These are phyloP conservation scores for Camellia sinensis DNA, from an alignment of 148 eudicot genomes.

Conservation along the genomic window DNA sequence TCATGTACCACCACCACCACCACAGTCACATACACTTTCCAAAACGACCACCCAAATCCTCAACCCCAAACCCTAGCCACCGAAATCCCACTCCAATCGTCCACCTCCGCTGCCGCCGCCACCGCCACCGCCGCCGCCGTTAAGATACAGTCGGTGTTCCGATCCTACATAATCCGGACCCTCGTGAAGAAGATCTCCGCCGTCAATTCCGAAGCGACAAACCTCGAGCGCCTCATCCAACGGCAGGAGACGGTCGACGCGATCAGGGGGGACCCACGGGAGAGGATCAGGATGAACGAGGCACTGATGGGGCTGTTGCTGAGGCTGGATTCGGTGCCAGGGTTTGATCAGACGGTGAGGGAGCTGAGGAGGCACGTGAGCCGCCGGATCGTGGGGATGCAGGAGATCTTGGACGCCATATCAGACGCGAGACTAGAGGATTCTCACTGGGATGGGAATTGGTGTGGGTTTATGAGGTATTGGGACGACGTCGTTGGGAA, in stretches of 20 bases:
- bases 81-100: conserved; percentile 19
- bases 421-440: conserved; percentile 30
- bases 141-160: conserved; percentile 70
- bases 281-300: conserved; percentile 64
- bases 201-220: conserved; percentile 42
- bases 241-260: conserved; percentile 86
- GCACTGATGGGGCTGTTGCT: conserved; percentile 63
- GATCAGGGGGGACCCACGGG: conserved; percentile 42
- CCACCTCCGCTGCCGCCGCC: too few species aligned
- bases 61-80: conserved; percentile 8
- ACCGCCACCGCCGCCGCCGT: conserved; percentile 41
- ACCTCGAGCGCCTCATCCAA: conserved; percentile 62
- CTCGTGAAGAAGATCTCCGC: conserved; percentile 51
- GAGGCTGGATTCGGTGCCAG: conserved; percentile 73
- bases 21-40: conserved; percentile 29
- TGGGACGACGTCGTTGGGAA: conserved; percentile 64
- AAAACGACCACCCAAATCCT: conserved; percentile 33
- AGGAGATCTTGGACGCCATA: conserved; percentile 75
- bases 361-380: conserved; percentile 62
- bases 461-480: conserved; percentile 27
- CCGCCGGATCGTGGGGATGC: conserved; percentile 82
- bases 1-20: conserved; percentile 26
- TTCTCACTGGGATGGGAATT: conserved; percentile 34
- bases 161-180: conserved; percentile 45
- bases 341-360: conserved; percentile 57